Base-by-base conservation (phyloP, 768 basidiomycete species). In the Strobilomyces confusus region DNA sequence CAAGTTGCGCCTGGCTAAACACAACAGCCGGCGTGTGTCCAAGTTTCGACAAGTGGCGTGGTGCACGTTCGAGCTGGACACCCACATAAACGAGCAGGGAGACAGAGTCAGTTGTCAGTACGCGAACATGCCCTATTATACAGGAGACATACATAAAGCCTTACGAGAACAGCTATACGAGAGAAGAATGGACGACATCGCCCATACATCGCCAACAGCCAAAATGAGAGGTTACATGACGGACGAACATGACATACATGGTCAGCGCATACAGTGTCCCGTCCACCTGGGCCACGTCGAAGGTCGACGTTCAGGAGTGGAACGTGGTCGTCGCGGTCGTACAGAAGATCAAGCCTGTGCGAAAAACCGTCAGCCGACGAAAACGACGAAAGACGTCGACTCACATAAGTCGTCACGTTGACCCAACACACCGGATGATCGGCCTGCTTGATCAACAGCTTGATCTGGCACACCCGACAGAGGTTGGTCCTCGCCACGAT, bases 391-490 rank as follows among this genome's bases (percentile, higher is more conserved):
- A 29, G 29, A 29, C 29, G 29, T 38, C 36, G 13, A 64, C 65
- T 48, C 19, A 57, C 64, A 37, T 56, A 51, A 19, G 48, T 36
- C 2, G 60, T 15, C 41, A 67, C 61, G 2, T 30, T 26, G 26
- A 68, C 44, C 67, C 67, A 68, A 22, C 17, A 41, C 0, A 63
- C 58, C 0, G 65, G 67, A 9, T 59, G 44, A 9, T 55, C 14
- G 20, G 58, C 58, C n/a, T 65, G 30, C 15, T 57, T 63, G 30
- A 68, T 60, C 58, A 69, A 54, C 42, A 64, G 9, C 51, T 69
- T 69, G 61, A 68, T 69, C 52, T 68, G 67, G 20, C 67, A 68
- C 15, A 65, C 49, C 1, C 67, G 65, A 38, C 67, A 68, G 4
- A 68, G 1, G 19, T 59, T 55, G 46, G 63, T 65, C 45, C 67